phyloP scores from a whole-genome alignment of 345 rosid genomes.

The Rhodamnia rubescens region DNA sequence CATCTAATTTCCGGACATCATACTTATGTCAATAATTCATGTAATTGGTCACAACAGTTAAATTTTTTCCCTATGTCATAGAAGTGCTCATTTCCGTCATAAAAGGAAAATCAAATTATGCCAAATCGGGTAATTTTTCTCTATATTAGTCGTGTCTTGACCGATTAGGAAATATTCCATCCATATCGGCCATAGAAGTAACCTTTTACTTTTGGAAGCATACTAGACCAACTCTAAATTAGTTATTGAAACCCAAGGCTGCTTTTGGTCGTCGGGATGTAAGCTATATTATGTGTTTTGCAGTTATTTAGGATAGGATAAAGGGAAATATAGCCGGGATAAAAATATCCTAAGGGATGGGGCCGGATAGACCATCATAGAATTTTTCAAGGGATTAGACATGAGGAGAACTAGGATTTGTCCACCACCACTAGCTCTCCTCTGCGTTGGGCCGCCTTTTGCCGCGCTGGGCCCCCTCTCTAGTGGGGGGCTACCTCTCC shows the following conservation, averaged over 20 bases:
- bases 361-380: too few relatives aligned
- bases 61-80: neutral
- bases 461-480: too few relatives aligned
- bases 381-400: too few relatives aligned
- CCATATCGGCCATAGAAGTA: neutral
- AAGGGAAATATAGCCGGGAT: too few relatives aligned
- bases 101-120: neutral
- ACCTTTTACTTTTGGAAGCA: neutral
- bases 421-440: too few relatives aligned
- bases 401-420: too few relatives aligned
- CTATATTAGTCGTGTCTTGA: neutral
- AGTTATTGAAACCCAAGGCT: neutral
- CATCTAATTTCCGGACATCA: neutral
- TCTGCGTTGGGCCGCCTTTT: too few relatives aligned
- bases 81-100: neutral
- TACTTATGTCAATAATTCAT: neutral
- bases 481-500: too few relatives aligned
- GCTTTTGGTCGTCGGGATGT: too few relatives aligned
- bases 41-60: neutral
- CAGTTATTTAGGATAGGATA: too few relatives aligned
- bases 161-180: neutral
- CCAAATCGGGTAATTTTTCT: neutral
- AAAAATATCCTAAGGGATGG: too few relatives aligned
- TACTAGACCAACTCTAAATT: neutral
- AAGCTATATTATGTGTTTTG: too few relatives aligned